A percentile compares a stretch with the other conserved stretches of the same genome.
Evolutionary conservation across 1,284 basidiomycete genomes (phyloP).

Genomic region (Phellopilus nigrolimitatus): DNA sequence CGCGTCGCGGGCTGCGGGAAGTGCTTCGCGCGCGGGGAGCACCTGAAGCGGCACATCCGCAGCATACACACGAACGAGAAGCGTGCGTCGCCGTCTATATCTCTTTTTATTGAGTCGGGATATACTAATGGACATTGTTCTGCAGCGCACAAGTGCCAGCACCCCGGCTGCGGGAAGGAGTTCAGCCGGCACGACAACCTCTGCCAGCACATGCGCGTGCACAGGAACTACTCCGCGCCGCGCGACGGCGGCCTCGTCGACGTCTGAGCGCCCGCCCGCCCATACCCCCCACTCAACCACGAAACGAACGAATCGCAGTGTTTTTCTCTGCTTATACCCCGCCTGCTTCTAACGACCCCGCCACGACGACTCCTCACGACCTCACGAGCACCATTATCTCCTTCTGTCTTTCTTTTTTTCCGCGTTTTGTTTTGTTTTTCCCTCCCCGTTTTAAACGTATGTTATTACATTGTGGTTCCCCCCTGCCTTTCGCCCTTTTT

Average conservation of each 20-base stretch:
- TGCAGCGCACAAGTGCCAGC: conserved; percentile 71
- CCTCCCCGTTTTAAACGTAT: background rate
- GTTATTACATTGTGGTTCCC: conserved; percentile 10
- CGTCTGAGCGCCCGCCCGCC: background rate
- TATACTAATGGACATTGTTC: background rate
- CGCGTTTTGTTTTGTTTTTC: background rate
- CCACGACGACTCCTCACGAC: background rate
- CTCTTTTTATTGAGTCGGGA: conserved; percentile 27
- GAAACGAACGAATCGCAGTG: background rate
- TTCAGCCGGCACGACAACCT: conserved; percentile 86
- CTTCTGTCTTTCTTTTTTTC: background rate
- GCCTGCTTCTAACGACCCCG: background rate
- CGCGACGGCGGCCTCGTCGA: conserved; percentile 16
- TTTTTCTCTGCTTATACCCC: background rate
- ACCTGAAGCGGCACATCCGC: conserved; percentile 73
- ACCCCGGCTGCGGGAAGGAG: conserved; percentile 72
- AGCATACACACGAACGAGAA: conserved; percentile 81
- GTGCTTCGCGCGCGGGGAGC: conserved; percentile 73
- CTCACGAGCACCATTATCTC: background rate
- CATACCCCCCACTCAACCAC: background rate
- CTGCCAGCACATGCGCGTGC: conserved; percentile 73
- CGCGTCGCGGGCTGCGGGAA: conserved; percentile 73
- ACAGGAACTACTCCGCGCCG: conserved; percentile 45
- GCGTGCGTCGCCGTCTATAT: conserved; percentile 54
- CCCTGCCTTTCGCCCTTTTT: background rate